Evolutionary conservation across 208 protist species (phyloP).

Genomic region (Lotmaria passim): DNA sequence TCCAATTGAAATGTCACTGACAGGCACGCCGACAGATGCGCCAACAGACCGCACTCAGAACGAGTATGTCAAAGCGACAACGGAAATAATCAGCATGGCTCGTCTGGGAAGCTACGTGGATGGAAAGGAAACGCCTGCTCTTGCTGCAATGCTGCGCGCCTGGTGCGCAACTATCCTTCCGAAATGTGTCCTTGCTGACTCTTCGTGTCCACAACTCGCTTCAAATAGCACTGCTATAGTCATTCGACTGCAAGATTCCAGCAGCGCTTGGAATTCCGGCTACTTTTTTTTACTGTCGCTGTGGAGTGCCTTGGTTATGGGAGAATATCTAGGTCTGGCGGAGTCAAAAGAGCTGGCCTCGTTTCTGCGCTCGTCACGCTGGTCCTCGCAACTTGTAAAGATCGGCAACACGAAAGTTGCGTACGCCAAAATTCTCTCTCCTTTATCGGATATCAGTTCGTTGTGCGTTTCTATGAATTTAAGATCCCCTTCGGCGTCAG

Average conservation of each 20-base stretch:
- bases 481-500: constrained; percentile 28
- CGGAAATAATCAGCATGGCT: constrained; percentile 14
- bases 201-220: not conserved
- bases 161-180: constrained; percentile 24
- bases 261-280: constrained; percentile 21
- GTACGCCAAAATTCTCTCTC: constrained; percentile 51
- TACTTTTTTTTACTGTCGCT: constrained; percentile 39
- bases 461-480: constrained; percentile 58
- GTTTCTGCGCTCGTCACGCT: constrained; percentile 59
- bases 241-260: constrained; percentile 5
- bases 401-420: constrained; percentile 29
- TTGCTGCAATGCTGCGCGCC: constrained; percentile 4
- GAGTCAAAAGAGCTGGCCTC: constrained; percentile 42
- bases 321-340: constrained; percentile 43
- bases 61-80: constrained; percentile 14
- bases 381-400: constrained; percentile 47
- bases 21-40: too few relatives aligned
- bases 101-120: constrained; percentile 11
- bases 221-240: not conserved
- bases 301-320: constrained; percentile 68
- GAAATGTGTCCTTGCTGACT: constrained; percentile 26
- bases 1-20: constrained; percentile 15
- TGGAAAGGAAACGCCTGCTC: constrained; percentile 14
- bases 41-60: not conserved
- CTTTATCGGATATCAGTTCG: constrained; percentile 54